These are phyloP conservation scores for Xylariaceae sp. DNA, from an alignment of 2,329 filamentous ascomycete genomes.

Conservation along the genomic window DNA sequence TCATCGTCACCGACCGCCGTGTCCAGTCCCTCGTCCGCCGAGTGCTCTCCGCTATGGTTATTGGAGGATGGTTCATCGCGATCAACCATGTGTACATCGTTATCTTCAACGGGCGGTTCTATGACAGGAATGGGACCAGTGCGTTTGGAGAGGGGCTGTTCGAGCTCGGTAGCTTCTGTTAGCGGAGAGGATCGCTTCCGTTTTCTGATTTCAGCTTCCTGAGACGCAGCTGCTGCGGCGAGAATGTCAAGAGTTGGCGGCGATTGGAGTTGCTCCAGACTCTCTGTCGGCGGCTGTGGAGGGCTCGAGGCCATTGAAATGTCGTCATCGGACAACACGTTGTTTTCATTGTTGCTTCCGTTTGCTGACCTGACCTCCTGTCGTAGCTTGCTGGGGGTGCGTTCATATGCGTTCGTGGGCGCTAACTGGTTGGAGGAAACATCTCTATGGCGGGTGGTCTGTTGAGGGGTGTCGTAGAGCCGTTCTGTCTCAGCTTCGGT, in stretches of 20 bases:
- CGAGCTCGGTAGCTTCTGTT: constrained; percentile 21
- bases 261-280: constrained; percentile 24
- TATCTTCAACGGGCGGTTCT: constrained; percentile 30
- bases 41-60: constrained; percentile 31
- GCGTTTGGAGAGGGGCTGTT: constrained; percentile 26
- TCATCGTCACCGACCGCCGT: constrained; percentile 21
- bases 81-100: constrained; percentile 32
- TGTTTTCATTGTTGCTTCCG: constrained; percentile 36
- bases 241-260: constrained; percentile 32
- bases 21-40: constrained; percentile 30
- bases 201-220: constrained; percentile 33
- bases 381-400: constrained; percentile 72
- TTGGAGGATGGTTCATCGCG: constrained; percentile 33
- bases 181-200: constrained; percentile 32
- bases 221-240: constrained; percentile 29
- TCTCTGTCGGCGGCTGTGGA: constrained; percentile 25
- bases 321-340: constrained; percentile 32
- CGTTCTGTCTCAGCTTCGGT: constrained; percentile 93
- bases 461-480: constrained; percentile 80
- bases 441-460: constrained; percentile 52
- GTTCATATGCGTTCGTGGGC: constrained; percentile 52
- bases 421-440: constrained; percentile 54
- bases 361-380: constrained; percentile 29
- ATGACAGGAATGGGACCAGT: constrained; percentile 24
- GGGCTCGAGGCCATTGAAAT: constrained; percentile 33